These are phyloP conservation scores for Cryphonectria carpinicola DNA, from an alignment of 2,329 filamentous ascomycete species.

Conservation along the genomic window DNA sequence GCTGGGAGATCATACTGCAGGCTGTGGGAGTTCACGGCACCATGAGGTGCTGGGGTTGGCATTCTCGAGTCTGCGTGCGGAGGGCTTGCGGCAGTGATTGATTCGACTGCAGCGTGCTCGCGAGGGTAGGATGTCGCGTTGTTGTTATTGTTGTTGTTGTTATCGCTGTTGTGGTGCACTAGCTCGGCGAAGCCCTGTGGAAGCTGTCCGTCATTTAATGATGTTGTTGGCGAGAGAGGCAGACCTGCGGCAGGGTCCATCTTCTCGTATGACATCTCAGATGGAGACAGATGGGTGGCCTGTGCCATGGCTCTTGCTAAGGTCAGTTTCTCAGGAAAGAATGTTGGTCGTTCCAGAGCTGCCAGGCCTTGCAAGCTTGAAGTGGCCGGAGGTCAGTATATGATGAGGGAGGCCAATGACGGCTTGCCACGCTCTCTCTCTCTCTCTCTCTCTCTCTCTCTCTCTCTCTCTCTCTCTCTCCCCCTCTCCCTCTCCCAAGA, in stretches of 20 bases:
- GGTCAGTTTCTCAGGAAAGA: slow-evolving; percentile 15
- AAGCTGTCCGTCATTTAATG: slow-evolving; percentile 43
- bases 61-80: slow-evolving; percentile 45
- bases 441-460: background rate
- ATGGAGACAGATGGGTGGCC: slow-evolving; percentile 24
- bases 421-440: slow-evolving; percentile 15
- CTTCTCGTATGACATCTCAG: slow-evolving; percentile 22
- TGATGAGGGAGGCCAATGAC: slow-evolving; percentile 5
- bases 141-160: slow-evolving; percentile 52
- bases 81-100: slow-evolving; percentile 34
- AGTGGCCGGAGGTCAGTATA: slow-evolving; percentile 16
- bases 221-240: slow-evolving; percentile 50
- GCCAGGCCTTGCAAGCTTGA: slow-evolving; percentile 10
- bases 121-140: slow-evolving; percentile 36
- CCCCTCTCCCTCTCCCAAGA: background rate
- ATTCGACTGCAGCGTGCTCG: slow-evolving; percentile 36
- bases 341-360: slow-evolving; percentile 15
- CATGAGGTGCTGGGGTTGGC: slow-evolving; percentile 43
- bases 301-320: slow-evolving; percentile 24
- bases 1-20: slow-evolving; percentile 37
- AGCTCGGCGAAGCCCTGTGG: slow-evolving; percentile 49
- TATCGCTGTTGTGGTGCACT: slow-evolving; percentile 47
- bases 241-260: slow-evolving; percentile 43
- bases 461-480: background rate
- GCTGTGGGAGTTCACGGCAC: slow-evolving; percentile 31